phyloP scores from a whole-genome alignment of 257 asterid species.

The Plantago ovata region DNA sequence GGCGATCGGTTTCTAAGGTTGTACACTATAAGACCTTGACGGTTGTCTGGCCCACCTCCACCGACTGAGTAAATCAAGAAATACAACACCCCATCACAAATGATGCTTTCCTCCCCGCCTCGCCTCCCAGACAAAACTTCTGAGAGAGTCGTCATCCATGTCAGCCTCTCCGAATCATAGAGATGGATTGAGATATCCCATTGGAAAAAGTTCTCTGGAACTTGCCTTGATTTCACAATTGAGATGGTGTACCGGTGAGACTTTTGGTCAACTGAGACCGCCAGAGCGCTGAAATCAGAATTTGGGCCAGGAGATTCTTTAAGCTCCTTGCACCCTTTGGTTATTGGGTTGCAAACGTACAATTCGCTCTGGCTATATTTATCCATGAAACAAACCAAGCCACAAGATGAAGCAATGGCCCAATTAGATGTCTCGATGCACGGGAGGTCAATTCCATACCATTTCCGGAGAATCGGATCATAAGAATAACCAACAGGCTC shows the following conservation, averaged over 20 bases:
- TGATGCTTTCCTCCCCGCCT: constrained; percentile 89
- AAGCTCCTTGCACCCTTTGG: constrained; percentile 43
- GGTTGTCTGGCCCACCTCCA: constrained; percentile 48
- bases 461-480: constrained; percentile 68
- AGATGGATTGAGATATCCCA: constrained; percentile 85
- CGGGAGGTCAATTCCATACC: constrained; percentile 85
- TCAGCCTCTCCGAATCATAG: constrained; percentile 52
- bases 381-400: constrained; percentile 88
- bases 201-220: constrained; percentile 68
- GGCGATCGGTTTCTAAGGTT: constrained; percentile 40
- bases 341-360: constrained; percentile 78
- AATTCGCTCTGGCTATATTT: constrained; percentile 66
- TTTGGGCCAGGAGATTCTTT: constrained; percentile 64
- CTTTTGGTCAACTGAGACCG: constrained; percentile 43
- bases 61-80: constrained; percentile 73
- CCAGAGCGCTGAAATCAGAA: constrained; percentile 76
- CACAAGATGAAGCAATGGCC: constrained; percentile 74
- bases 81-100: constrained; percentile 68
- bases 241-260: constrained; percentile 45
- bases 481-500: constrained; percentile 82
- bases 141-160: constrained; percentile 51
- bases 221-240: constrained; percentile 75
- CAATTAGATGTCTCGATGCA: constrained; percentile 65
- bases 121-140: constrained; percentile 86
- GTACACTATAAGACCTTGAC: constrained; percentile 69